These are phyloP conservation scores for Arthrobotrys entomopaga DNA, from an alignment of 2,329 filamentous ascomycete genomes.

Conservation along the genomic window DNA sequence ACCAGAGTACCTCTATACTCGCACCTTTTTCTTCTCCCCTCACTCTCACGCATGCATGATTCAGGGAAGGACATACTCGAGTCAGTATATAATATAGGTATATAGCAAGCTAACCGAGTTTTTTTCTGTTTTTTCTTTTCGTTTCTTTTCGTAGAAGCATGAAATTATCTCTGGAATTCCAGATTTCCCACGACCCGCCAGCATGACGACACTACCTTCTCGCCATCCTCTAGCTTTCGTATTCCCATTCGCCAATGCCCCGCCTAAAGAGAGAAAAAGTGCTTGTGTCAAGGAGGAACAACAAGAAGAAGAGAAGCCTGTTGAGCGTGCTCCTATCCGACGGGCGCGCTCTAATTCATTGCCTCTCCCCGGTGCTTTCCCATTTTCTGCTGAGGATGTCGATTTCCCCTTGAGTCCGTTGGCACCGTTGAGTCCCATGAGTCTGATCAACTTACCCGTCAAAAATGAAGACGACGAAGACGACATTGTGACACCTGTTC, in stretches of 20 bases:
- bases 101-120: conserved; percentile 15
- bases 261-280: conserved; percentile 16
- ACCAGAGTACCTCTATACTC: not conserved
- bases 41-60: conserved; percentile 10
- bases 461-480: conserved; percentile 27
- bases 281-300: conserved; percentile 14
- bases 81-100: conserved; percentile 24
- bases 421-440: conserved; percentile 22
- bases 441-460: conserved; percentile 2
- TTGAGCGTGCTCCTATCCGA: conserved; percentile 30
- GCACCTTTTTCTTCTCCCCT: conserved; percentile 3
- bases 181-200: conserved; percentile 45
- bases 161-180: conserved; percentile 46
- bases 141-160: conserved; percentile 28
- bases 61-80: not conserved
- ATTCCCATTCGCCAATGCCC: conserved; percentile 40
- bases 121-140: conserved; percentile 13
- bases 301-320: conserved; percentile 13
- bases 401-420: conserved; percentile 42
- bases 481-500: conserved; percentile 31
- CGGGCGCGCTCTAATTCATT: conserved; percentile 46
- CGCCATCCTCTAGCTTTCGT: conserved; percentile 37
- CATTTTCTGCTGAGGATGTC: conserved; percentile 41
- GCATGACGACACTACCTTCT: conserved; percentile 47
- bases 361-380: conserved; percentile 47